These are phyloP conservation scores for Ophiosphaerella herpotricha DNA, from an alignment of 2,329 filamentous ascomycete species.

Conservation along the genomic window DNA sequence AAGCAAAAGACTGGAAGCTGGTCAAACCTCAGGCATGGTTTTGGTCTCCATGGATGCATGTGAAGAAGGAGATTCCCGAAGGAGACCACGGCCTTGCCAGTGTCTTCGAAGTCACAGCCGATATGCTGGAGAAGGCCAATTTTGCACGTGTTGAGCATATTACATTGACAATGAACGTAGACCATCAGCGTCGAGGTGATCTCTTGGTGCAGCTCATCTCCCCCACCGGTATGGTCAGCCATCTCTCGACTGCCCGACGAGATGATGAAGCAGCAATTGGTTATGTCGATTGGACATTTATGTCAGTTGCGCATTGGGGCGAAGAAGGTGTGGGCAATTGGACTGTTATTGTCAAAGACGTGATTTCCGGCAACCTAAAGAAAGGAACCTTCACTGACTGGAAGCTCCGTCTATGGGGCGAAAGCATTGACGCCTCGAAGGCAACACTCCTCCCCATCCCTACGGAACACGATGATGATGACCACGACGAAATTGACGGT, in stretches of 20 bases:
- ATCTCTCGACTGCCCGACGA: constrained; percentile 76
- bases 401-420: constrained; percentile 93
- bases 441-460: constrained; percentile 80
- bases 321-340: constrained; percentile 86
- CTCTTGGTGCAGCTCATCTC: constrained; percentile 90
- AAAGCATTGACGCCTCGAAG: constrained; percentile 75
- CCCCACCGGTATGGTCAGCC: constrained; percentile 78
- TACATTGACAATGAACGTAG: constrained; percentile 95
- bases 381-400: constrained; percentile 85
- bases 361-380: constrained; percentile 70
- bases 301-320: constrained; percentile 97
- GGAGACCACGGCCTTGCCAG: constrained; percentile 79
- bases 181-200: constrained; percentile 85
- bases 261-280: constrained; percentile 69
- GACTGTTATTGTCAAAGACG: constrained; percentile 89
- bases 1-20: constrained; percentile 80
- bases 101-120: constrained; percentile 77
- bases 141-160: constrained; percentile 89
- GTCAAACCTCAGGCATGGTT: constrained; percentile 97
- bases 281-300: constrained; percentile 97
- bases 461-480: constrained; percentile 78
- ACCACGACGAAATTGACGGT: constrained; percentile 68
- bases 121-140: constrained; percentile 82
- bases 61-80: constrained; percentile 83
- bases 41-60: constrained; percentile 90